Base-by-base conservation (phyloP, 805 yeast species). In the Yamadazyma akitaensis region DNA sequence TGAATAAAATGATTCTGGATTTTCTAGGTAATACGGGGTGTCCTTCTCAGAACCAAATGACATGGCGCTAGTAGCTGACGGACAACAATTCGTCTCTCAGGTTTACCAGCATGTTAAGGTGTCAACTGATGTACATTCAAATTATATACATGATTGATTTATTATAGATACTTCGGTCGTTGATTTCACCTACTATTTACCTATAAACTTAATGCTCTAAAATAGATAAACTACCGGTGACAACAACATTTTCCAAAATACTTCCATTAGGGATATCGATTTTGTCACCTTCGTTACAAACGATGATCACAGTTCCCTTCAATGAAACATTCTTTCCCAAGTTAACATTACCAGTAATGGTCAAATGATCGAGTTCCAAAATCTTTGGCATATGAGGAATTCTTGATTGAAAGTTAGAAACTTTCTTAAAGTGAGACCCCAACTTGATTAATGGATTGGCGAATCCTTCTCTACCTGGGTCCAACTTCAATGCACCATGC, bases 251-350 rank as follows among this genome's bases (percentile, higher is more conserved):
- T 69, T 94, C 99, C 61, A 94, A 78, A 45, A 91, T 77, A 12
- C 96, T 81, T 35, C 99, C 99, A 63, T 94, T 91, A 58, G 99
- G 99, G 76, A 94, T 89, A 64, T 94, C 97, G 60, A 94, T 94
- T 73, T 82, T 88, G 65, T 90, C 94, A 51, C 97, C 97, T 62
- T 94, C 98, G 49, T 91, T 90, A 70, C 97, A 92, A 44, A 94
- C 98, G 57, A 94, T 88, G 62, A 94, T 94, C 51, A 94, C 99
- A 10, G 98, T 94, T 54, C 99, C 99, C 77, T 88, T 94, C 63
- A 94, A 80, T 42, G 88, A 84, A 54, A 94, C 96, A 59, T 81
- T 82, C 67, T 86, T 87, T 62, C 99, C 99, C 56, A 94, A 77
- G 60, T 71, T 80, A 38, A 94, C 99, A 63, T 94, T 92, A 70